Evolutionary conservation across 805 yeast species (phyloP).

Genomic region (Yamadazyma nakazawae): DNA sequence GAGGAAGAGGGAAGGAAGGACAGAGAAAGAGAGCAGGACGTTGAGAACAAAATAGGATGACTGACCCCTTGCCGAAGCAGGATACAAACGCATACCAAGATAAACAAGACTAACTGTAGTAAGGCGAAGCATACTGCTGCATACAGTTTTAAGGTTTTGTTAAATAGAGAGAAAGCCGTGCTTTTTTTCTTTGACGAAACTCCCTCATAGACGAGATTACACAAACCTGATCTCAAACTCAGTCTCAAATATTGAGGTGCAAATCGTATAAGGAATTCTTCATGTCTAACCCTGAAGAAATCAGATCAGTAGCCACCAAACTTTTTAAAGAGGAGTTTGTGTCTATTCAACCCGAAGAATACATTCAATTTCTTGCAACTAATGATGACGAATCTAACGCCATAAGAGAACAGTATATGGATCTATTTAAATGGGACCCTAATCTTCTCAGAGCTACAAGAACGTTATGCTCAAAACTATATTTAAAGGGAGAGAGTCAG

Average conservation of each 20-base stretch:
- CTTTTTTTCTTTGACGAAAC: no score
- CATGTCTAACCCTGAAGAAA: not conserved
- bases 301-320: slow-evolving; percentile 28
- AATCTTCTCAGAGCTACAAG: slow-evolving; percentile 57
- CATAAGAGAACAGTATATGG: slow-evolving; percentile 45
- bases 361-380: slow-evolving; percentile 40
- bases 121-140: no score
- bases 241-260: not conserved
- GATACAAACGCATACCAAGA: no score
- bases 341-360: slow-evolving; percentile 42
- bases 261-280: not conserved
- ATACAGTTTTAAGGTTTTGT: no score
- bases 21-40: no score
- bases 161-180: no score
- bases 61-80: not conserved
- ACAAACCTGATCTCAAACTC: slow-evolving; percentile 1
- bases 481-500: slow-evolving; percentile 79
- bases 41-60: no score
- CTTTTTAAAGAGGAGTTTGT: slow-evolving; percentile 40
- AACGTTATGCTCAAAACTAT: slow-evolving; percentile 59
- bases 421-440: slow-evolving; percentile 44
- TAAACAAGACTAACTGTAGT: not conserved
- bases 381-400: slow-evolving; percentile 36
- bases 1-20: no score
- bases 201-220: slow-evolving; percentile 3